Evolutionary conservation across 2,329 filamentous ascomycete species (phyloP), one percentile per base, ranked within the genome.

Genomic region (Septoria linicola): DNA sequence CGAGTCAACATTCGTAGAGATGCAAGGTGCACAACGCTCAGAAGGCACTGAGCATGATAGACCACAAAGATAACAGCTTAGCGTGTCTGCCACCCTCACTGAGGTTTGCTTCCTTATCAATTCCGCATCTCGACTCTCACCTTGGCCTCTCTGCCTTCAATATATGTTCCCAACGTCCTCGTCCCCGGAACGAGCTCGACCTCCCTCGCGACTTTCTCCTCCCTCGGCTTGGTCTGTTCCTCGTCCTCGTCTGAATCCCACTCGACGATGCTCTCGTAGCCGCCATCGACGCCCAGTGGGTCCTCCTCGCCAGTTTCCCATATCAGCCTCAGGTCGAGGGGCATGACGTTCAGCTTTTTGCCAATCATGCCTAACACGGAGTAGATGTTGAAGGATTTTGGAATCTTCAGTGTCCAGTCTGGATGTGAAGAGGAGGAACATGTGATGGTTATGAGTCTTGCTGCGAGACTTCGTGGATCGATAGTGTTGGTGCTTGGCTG

Each of bases 231-330:
- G 16, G 5, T 57, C 19, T 60, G 50, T 52, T 69, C 67, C 21
- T 68, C 70, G 25, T 73, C 72, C 35, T 75, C 70, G 32, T 70
- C 70, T 14, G 66, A 71, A 47, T 72, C 68, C 68, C 69, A 73
- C 49, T 62, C 63, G n/a, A 61, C 63, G 4, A 64, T 60, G 5
- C 61, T 69, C 35, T 70, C 67, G 17, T 64, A 59, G 10, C 69
- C 71, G 78, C 59, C 82, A 80, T 54, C 80, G 78, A 7, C 79
- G 79, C 62, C 58, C 0, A 89, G 83, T 0, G 88, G 88, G 68
- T 96, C 89, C 82, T 87, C 89, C 69, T 96, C 91, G 16, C 89
- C 88, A 7, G 90, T 96, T 72, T 96, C 89, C 87, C 89, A 95
- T 0, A 93, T 73, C 41, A 97, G 69, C 34, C 76, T 78, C 54